These are phyloP conservation scores for Mortierella sp. DNA, from an alignment of 371 early-diverging fungal species.

Conservation along the genomic window DNA sequence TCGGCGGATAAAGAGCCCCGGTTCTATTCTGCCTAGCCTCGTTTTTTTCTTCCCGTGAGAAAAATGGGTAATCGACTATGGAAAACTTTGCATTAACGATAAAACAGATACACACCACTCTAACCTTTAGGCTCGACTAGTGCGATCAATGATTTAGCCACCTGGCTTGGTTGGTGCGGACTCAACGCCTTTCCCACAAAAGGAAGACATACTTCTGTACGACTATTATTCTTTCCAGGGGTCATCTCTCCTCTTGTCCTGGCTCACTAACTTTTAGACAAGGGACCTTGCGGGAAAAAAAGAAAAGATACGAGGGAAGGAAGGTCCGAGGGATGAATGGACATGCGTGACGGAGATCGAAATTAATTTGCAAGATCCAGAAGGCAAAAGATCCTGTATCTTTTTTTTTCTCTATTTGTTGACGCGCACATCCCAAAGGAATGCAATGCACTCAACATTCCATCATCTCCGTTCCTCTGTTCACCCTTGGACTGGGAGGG, in stretches of 20 bases:
- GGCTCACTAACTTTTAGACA: not conserved
- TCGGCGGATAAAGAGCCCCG: too few relatives aligned
- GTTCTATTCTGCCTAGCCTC: too few relatives aligned
- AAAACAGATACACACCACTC: not conserved
- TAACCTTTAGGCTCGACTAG: not conserved
- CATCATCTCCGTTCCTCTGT: conserved; percentile 1
- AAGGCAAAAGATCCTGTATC: not conserved
- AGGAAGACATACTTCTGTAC: not conserved
- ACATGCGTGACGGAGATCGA: not conserved
- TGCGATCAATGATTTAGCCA: not conserved
- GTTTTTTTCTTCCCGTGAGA: not conserved
- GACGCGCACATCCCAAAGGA: not conserved
- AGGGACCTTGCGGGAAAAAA: not conserved
- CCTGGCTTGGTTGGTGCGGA: not conserved
- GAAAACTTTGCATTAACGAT: not conserved
- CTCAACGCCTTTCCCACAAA: not conserved
- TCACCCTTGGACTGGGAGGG: too few relatives aligned
- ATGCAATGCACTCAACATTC: not conserved
- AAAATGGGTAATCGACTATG: not conserved
- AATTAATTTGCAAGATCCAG: not conserved
- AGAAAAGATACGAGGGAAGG: not conserved
- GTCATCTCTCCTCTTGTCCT: not conserved
- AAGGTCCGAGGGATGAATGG: not conserved
- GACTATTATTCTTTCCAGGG: not conserved
- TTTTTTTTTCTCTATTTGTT: not conserved